Evolutionary conservation across 768 basidiomycete species (phyloP).

Genomic region (Phanerodontia chrysosporium): DNA sequence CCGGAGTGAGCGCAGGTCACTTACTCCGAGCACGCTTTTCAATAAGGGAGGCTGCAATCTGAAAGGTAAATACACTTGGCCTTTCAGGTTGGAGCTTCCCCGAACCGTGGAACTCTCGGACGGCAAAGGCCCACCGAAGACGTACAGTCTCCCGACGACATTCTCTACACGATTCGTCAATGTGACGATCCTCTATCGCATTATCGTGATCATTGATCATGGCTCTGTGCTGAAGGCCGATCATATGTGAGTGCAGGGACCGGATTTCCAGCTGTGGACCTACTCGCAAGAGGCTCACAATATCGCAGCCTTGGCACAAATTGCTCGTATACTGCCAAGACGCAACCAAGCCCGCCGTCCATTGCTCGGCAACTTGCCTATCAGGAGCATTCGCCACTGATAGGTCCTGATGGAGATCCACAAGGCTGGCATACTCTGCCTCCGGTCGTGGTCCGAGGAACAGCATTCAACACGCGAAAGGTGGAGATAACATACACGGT

Average conservation of each 20-base stretch:
- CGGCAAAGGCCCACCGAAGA: conserved; percentile 5
- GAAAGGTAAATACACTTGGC: conserved; percentile 14
- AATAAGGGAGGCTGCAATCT: conserved; percentile 11
- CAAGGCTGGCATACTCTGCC: conserved; percentile 21
- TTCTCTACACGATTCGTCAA: conserved; percentile 9
- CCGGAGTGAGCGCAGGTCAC: not conserved
- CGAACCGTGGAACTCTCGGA: conserved; percentile 9
- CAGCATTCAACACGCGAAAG: conserved; percentile 15
- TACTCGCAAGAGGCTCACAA: too few species aligned
- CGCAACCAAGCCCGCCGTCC: conserved; percentile 18
- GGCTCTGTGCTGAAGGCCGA: conserved; percentile 13
- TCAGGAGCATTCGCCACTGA: conserved; percentile 15
- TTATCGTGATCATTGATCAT: conserved; percentile 15
- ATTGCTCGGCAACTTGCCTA: conserved; percentile 21
- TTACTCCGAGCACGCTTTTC: not conserved
- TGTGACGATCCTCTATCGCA: conserved; percentile 15
- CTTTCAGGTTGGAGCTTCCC: conserved; percentile 18
- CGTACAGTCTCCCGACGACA: conserved; percentile 18
- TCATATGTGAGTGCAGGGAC: conserved; percentile 16
- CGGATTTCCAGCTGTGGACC: too few species aligned
- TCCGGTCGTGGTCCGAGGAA: conserved; percentile 12
- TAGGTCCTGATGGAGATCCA: conserved; percentile 21
- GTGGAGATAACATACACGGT: not conserved
- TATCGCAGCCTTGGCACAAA: conserved; percentile 13
- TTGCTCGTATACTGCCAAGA: conserved; percentile 17